phyloP scores from a whole-genome alignment of 495 filamentous ascomycete genomes.

The Annulohypoxylon moriforme region DNA sequence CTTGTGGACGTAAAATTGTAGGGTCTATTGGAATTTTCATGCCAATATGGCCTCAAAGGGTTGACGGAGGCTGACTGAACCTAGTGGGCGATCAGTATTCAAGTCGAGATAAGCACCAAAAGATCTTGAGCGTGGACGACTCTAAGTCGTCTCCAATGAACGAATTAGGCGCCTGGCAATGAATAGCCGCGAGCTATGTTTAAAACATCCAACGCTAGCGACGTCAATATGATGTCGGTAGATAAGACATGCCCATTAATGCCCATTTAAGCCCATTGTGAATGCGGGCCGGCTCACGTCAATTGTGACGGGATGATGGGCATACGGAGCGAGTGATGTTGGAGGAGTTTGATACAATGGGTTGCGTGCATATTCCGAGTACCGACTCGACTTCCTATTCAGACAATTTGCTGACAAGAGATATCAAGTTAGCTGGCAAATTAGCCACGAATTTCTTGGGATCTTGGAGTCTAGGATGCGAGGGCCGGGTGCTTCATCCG shows the following conservation, averaged over 20 bases:
- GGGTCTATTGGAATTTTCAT: slow-evolving; percentile 17
- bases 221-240: slow-evolving; percentile 22
- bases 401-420: slow-evolving; percentile 14
- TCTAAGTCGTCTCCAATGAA: slow-evolving; percentile 14
- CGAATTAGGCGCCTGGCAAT: slow-evolving; percentile 12
- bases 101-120: slow-evolving; percentile 2
- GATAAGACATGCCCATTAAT: slow-evolving; percentile 16
- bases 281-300: slow-evolving; percentile 15
- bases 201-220: slow-evolving; percentile 1
- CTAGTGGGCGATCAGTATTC: slow-evolving; percentile 31
- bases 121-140: slow-evolving; percentile 8
- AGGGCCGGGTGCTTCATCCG: slow-evolving; percentile 47
- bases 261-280: slow-evolving; percentile 1
- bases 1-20: slow-evolving; percentile 25
- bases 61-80: slow-evolving; percentile 5
- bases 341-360: slow-evolving; percentile 20
- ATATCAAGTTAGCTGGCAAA: slow-evolving; percentile 26
- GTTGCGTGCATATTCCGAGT: slow-evolving; percentile 39
- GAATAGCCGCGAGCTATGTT: neutral
- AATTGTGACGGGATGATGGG: slow-evolving; percentile 14
- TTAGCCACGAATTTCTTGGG: slow-evolving; percentile 8
- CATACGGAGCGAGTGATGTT: slow-evolving; percentile 16
- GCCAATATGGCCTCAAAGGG: slow-evolving; percentile 9
- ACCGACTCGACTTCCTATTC: slow-evolving; percentile 21
- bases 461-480: neutral